Base-by-base conservation (phyloP, 2,329 filamentous ascomycete genomes). In the Tolypocladium pustulatum region DNA sequence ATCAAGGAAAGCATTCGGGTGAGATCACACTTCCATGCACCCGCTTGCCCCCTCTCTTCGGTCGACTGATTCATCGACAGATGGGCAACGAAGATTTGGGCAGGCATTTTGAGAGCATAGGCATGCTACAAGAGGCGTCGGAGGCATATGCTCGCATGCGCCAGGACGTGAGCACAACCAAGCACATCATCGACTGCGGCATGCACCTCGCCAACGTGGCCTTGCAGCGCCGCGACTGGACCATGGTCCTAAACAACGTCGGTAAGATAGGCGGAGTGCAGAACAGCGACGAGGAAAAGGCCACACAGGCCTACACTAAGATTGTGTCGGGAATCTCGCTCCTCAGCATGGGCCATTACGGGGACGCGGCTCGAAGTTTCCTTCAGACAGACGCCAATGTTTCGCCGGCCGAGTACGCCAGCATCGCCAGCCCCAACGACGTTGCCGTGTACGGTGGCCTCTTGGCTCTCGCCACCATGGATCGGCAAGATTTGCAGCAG, bases 1-100 rank as follows among this genome's bases (percentile, higher is more conserved):
- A 91, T 99, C 66, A 96, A 97, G 71, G 94, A 99, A 75, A 97
- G 91, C 75, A 96, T 97, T 67, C 77, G 92, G 65, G 91, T 95
- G 78, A 53, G 61, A 58, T 10, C 46, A 51, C 46, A 22, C 22
- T 4, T 8, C 41, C 51, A 40, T 38, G 20, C 56, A 15, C 7
- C 27, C 25, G 3, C 25, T 34, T 34, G 32, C 30, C n/a, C n/a
- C n/a, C n/a, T n/a, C n/a, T n/a, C 6, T 34, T 2, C 49, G 34
- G 40, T 58, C 62, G 54, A 65, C 62, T 56, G n/a, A 53, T 54
- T 12, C 49, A 27, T 46, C 22, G 52, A 22, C 65, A 96, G 90
- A 97, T 97, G 86, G 93, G 91, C 52, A 89, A 97, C 66, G 91
- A 97, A 72, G 94, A 97, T 66, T 78, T 97, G 6, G 94, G 91